Percentiles rank a stretch among this genome's conserved stretches.
These are phyloP conservation scores for Reticulascus tulasneorum DNA, from an alignment of 2,329 filamentous ascomycete species.

Conservation along the genomic window DNA sequence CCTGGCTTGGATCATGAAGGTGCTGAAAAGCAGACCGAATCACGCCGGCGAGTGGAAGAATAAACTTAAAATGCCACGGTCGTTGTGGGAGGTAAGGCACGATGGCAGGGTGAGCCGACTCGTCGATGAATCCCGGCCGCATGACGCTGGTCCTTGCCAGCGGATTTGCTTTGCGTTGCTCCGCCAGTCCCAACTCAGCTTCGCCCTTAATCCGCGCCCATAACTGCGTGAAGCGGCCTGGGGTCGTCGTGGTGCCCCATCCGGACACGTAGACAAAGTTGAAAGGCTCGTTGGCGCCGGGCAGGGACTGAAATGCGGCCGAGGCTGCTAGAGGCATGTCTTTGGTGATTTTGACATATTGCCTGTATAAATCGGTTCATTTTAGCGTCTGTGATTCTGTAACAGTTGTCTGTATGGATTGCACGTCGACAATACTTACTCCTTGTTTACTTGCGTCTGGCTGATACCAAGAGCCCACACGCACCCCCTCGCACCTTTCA, in stretches of 20 bases:
- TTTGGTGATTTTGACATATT: slow-evolving; percentile 66
- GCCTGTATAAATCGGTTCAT: slow-evolving; percentile 23
- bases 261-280: slow-evolving; percentile 71
- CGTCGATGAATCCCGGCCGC: slow-evolving; percentile 58
- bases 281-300: slow-evolving; percentile 46
- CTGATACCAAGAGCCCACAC: slow-evolving; percentile 72
- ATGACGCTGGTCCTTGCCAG: slow-evolving; percentile 52
- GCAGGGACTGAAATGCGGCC: slow-evolving; percentile 49
- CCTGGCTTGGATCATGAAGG: slow-evolving; percentile 37
- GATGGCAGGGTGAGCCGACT: slow-evolving; percentile 33
- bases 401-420: no score
- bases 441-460: slow-evolving; percentile 53
- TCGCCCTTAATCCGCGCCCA: slow-evolving; percentile 66
- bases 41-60: slow-evolving; percentile 19
- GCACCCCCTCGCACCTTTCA: slow-evolving; percentile 62
- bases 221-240: slow-evolving; percentile 50
- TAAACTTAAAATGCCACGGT: slow-evolving; percentile 16
- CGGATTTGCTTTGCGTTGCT: slow-evolving; percentile 39
- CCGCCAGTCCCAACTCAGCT: slow-evolving; percentile 56
- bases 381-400: no score
- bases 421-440: no score
- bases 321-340: slow-evolving; percentile 63
- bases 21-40: no score
- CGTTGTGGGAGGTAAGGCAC: slow-evolving; percentile 39
- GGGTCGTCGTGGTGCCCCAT: slow-evolving; percentile 53